phyloP scores from a whole-genome alignment of 202 grass and related monocot species.

The Tripidium arundinaceum region DNA sequence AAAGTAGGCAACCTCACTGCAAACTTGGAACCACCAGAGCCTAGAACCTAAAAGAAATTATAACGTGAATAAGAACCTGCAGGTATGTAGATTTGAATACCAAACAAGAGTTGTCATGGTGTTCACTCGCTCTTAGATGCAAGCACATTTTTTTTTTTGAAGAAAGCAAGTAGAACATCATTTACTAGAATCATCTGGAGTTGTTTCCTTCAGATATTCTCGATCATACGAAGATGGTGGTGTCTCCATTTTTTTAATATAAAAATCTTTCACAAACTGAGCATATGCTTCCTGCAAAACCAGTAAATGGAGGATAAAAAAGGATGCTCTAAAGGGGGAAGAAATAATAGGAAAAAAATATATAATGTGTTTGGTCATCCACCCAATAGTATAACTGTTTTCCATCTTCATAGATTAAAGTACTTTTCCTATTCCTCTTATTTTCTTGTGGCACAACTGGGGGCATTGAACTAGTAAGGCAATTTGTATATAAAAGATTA shows the following conservation, averaged over 20 bases:
- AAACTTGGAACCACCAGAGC: slow-evolving; percentile 99
- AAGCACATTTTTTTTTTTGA: not conserved
- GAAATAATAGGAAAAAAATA: not conserved
- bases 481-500: not conserved
- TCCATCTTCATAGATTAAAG: not conserved
- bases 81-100: not conserved
- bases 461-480: not conserved
- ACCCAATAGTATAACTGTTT: not conserved
- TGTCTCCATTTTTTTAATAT: slow-evolving; percentile 43
- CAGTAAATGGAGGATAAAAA: not conserved
- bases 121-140: slow-evolving; percentile 22
- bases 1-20: slow-evolving; percentile 94
- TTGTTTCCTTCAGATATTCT: slow-evolving; percentile 66
- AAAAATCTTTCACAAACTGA: slow-evolving; percentile 68
- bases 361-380: not conserved
- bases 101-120: not conserved
- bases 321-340: not conserved
- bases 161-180: not conserved
- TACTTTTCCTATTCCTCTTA: not conserved
- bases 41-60: slow-evolving; percentile 46
- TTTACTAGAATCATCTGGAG: slow-evolving; percentile 64
- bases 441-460: not conserved
- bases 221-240: slow-evolving; percentile 74
- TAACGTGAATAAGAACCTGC: not conserved
- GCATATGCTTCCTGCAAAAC: slow-evolving; percentile 61